Evolutionary conservation across 2,329 filamentous ascomycete species (phyloP).

Genomic region (Nothopassalora personata): DNA sequence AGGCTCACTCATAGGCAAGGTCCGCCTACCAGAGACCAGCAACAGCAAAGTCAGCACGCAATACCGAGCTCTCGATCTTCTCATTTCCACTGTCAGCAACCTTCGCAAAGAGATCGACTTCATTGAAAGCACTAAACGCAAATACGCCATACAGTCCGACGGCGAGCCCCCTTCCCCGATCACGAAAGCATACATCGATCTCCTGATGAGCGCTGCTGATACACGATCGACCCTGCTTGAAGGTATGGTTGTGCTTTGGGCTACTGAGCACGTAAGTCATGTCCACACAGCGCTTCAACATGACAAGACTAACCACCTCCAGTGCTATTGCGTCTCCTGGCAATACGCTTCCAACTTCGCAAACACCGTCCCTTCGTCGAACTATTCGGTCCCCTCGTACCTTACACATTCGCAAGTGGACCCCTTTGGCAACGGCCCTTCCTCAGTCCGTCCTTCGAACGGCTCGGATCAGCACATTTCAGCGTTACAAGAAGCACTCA

Average conservation of each 20-base stretch:
- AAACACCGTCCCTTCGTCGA: conserved; percentile 24
- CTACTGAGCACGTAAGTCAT: conserved; percentile 58
- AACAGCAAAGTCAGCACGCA: conserved; percentile 44
- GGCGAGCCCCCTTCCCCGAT: conserved; percentile 43
- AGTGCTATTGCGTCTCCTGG: conserved; percentile 47
- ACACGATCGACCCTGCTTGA: conserved; percentile 55
- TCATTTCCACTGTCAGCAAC: conserved; percentile 61
- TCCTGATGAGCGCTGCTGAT: conserved; percentile 54
- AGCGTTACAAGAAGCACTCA: conserved; percentile 46
- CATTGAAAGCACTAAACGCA: conserved; percentile 59
- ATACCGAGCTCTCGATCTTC: conserved; percentile 56
- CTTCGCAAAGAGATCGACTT: conserved; percentile 63
- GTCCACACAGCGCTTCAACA: not conserved
- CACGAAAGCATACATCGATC: conserved; percentile 52
- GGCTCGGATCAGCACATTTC: conserved; percentile 41
- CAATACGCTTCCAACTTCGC: conserved; percentile 44
- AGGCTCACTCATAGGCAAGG: conserved; percentile 58
- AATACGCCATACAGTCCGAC: conserved; percentile 53
- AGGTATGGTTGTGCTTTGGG: conserved; percentile 68
- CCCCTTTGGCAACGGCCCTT: conserved; percentile 9
- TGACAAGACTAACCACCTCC: conserved; percentile 7
- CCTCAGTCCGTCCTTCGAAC: conserved; percentile 7
- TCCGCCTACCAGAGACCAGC: conserved; percentile 49
- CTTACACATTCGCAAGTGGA: conserved; percentile 19
- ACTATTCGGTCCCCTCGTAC: conserved; percentile 31